Percentiles rank a stretch among this genome's conserved stretches.
Evolutionary conservation across 208 protist genomes (phyloP).

Genomic region (Trypanosomatidae sp.): DNA sequence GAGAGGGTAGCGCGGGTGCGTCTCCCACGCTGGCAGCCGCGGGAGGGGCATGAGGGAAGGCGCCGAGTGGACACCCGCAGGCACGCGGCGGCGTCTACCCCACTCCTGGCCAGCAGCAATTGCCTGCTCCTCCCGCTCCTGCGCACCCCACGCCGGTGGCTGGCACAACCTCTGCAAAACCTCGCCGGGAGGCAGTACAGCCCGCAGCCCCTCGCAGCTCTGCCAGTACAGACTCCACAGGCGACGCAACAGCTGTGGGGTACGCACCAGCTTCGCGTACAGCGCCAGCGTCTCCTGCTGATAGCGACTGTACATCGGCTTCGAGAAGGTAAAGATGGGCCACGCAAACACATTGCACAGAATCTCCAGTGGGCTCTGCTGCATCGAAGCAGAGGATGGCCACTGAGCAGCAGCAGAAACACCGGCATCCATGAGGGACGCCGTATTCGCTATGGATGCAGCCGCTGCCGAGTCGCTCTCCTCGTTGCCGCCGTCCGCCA

Average conservation of each 20-base stretch:
- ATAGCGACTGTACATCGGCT: constrained; percentile 22
- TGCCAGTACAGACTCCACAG: constrained; percentile 73
- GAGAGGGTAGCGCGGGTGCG: constrained; percentile 22
- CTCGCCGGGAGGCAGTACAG: constrained; percentile 25
- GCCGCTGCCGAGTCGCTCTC: not conserved
- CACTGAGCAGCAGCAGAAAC: constrained; percentile 9
- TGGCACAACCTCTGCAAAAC: constrained; percentile 25
- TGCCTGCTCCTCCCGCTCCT: not conserved
- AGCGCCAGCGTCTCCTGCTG: constrained; percentile 60
- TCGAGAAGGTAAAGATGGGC: constrained; percentile 70
- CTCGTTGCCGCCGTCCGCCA: not conserved
- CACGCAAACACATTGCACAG: constrained; percentile 76
- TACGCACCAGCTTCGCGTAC: constrained; percentile 61
- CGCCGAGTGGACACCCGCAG: not conserved
- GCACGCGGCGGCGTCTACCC: constrained; percentile 2
- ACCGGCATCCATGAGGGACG: not conserved
- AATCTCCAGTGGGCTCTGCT: constrained; percentile 52
- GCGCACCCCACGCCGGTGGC: constrained; percentile 4
- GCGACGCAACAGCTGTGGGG: constrained; percentile 47
- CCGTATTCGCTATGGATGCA: constrained; percentile 1
- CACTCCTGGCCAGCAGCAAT: not conserved
- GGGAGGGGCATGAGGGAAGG: constrained; percentile 1
- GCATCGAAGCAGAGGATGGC: constrained; percentile 16
- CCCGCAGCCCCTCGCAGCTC: constrained; percentile 35
- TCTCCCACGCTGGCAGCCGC: constrained; percentile 28